Conservation (phyloP, 2,329 filamentous ascomycete genomes). For the Curvularia eragrostidis region DNA sequence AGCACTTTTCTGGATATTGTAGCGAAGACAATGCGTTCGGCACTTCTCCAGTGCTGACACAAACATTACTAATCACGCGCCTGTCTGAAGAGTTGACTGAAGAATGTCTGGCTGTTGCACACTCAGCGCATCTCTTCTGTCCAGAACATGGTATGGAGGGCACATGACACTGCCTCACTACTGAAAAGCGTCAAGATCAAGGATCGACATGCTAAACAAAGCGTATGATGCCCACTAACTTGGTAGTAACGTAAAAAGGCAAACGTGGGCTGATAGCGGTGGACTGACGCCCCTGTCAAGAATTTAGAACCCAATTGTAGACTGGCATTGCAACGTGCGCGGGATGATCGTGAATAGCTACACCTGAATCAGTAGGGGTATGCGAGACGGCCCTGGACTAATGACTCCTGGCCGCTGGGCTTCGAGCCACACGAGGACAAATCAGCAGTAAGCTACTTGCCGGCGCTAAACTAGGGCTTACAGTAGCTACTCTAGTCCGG, state of each 20-base stretch:
- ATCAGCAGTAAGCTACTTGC: neutral
- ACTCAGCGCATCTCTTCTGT: neutral
- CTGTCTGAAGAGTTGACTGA: neutral
- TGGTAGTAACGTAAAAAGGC: conserved; percentile 10
- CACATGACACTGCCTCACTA: neutral
- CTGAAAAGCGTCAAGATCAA: neutral
- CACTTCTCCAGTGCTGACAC: neutral
- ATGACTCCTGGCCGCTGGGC: neutral
- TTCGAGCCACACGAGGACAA: conserved; percentile 1
- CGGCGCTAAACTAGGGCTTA: neutral
- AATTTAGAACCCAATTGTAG: conserved; percentile 3
- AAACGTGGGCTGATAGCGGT: conserved; percentile 1
- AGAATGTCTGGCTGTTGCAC: neutral
- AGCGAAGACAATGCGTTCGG: neutral
- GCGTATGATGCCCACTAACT: conserved; percentile 1
- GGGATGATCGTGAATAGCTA: conserved; percentile 2
- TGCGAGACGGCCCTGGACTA: neutral
- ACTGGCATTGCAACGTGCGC: conserved; percentile 7
- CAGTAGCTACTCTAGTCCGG: neutral
- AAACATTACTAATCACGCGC: neutral
- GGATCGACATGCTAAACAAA: conserved; percentile 8
- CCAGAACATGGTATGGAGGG: neutral
- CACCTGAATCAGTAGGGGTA: conserved; percentile 3
- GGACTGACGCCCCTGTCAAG: neutral
- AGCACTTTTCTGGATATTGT: conserved; percentile 20